These are phyloP conservation scores for Arabis hirsuta DNA, from an alignment of 345 rosid genomes.

Conservation along the genomic window DNA sequence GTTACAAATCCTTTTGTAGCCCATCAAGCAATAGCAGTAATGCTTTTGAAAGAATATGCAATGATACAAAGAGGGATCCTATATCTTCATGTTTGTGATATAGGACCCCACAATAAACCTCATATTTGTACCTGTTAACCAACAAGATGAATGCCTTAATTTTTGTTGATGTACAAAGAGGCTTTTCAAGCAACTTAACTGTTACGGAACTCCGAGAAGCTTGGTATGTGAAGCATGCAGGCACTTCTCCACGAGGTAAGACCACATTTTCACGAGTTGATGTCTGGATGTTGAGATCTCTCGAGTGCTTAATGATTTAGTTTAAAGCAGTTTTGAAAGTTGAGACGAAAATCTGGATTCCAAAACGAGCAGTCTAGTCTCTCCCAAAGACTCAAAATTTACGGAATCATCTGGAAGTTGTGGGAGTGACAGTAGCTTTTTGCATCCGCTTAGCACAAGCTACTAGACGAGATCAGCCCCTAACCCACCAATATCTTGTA, in stretches of 20 bases:
- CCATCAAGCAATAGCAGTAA: too few relatives aligned
- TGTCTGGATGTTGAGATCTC: background rate
- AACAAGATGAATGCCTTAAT: background rate
- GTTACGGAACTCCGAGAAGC: background rate
- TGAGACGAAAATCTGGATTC: background rate
- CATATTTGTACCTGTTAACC: too few relatives aligned
- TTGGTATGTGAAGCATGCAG: background rate
- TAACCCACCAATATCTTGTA: too few relatives aligned
- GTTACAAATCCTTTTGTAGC: too few relatives aligned
- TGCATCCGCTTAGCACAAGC: background rate
- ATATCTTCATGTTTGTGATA: too few relatives aligned
- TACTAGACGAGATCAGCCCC: background rate
- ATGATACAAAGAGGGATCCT: background rate
- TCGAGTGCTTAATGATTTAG: background rate
- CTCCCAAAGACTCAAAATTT: constrained; percentile 4
- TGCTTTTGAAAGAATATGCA: too few relatives aligned
- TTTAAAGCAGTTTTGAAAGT: background rate
- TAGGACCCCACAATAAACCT: too few relatives aligned
- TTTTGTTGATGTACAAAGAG: background rate
- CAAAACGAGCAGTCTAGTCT: background rate
- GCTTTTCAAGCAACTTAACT: background rate
- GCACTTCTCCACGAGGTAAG: constrained; percentile 11
- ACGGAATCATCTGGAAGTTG: background rate
- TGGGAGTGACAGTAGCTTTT: constrained; percentile 8
- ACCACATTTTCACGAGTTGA: background rate